Conservation (phyloP, 495 filamentous ascomycete genomes). For the Podospora australis region DNA sequence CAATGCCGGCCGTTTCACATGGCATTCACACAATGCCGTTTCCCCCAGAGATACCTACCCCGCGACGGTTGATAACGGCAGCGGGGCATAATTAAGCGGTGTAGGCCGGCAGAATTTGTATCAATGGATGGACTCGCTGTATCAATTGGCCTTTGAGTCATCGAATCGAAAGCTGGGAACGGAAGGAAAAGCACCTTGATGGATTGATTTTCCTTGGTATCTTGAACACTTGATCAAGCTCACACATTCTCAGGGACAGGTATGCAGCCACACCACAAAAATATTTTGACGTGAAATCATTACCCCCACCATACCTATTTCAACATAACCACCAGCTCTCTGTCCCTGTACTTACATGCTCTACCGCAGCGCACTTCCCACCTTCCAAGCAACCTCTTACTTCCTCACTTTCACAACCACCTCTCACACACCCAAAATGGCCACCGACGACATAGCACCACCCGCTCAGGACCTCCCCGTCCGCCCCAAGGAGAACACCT, state of each 20-base stretch:
- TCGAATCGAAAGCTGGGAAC: neutral
- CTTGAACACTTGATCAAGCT: too few species aligned
- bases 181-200: constrained; percentile 3
- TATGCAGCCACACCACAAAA: too few species aligned
- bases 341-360: constrained; percentile 10
- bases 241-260: too few species aligned
- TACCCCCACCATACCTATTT: neutral
- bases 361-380: constrained; percentile 20
- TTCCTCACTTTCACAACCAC: constrained; percentile 5
- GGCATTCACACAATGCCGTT: too few species aligned
- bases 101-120: neutral
- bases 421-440: constrained; percentile 10
- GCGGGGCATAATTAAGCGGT: neutral
- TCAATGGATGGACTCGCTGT: neutral
- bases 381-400: constrained; percentile 13
- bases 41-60: too few species aligned
- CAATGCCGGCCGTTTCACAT: too few species aligned
- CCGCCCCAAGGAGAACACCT: neutral
- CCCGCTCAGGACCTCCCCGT: constrained; percentile 7
- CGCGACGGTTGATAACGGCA: too few species aligned
- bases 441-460: constrained; percentile 9
- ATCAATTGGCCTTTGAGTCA: neutral
- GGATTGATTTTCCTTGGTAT: neutral
- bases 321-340: neutral
- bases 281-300: neutral